phyloP scores from a whole-genome alignment of 257 asterid species.

The Apocynum venetum region DNA sequence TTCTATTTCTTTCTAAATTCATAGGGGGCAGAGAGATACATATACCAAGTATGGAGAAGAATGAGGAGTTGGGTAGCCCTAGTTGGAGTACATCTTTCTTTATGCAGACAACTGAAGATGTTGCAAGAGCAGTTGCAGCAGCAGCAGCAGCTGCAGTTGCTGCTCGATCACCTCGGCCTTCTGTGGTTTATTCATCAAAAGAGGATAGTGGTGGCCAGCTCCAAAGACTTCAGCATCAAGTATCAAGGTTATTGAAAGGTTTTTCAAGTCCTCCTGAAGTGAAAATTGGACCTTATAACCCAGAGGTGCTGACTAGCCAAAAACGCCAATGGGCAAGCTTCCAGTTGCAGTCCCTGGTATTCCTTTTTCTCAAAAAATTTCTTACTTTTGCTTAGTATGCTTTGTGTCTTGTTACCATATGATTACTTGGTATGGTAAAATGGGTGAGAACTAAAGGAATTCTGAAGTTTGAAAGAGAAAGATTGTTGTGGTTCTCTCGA shows the following conservation, averaged over 20 bases:
- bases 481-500: background rate
- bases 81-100: conserved; percentile 84
- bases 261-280: conserved; percentile 77
- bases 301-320: conserved; percentile 92
- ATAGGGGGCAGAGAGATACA: conserved; percentile 29
- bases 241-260: conserved; percentile 80
- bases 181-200: conserved; percentile 85
- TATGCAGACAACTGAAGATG: conserved; percentile 91
- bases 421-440: background rate
- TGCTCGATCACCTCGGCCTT: conserved; percentile 77
- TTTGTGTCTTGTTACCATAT: background rate
- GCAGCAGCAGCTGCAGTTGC: conserved; percentile 94
- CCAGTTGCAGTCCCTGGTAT: conserved; percentile 89
- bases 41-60: conserved; percentile 60
- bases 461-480: background rate
- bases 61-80: conserved; percentile 74
- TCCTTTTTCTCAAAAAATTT: conserved; percentile 20
- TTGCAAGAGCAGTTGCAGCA: conserved; percentile 93
- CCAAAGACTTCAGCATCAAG: conserved; percentile 75
- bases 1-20: conserved; percentile 1
- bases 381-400: background rate
- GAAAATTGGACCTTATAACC: conserved; percentile 76
- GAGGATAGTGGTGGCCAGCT: conserved; percentile 79
- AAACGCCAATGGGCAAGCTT: conserved; percentile 99
- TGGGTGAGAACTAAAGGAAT: background rate